Evolutionary conservation across 306 rosid species (phyloP), one percentile per base, ranked within the genome.

Genomic region (Pyrus bretschneideri): DNA sequence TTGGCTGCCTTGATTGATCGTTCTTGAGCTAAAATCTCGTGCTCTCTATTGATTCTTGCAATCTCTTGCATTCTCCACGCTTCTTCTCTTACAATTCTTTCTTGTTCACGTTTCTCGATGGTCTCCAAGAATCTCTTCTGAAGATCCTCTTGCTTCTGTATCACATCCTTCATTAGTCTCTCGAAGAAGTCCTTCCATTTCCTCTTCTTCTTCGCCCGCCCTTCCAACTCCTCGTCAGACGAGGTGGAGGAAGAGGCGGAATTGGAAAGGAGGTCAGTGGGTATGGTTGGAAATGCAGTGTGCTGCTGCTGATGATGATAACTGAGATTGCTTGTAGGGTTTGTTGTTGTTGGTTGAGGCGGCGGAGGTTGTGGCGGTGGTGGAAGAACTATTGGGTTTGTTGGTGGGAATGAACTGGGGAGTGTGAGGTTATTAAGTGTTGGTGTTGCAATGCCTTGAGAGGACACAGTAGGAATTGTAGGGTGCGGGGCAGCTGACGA

Each of bases 101-200:
- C 95, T 11, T 78, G 85, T 25, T 95, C 99, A 13, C 97, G 80
- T 31, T 84, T 89, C 84, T 92, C 99, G 0, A 95, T 80, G 40
- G 97, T 92, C 21, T 91, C 97, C 73, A 95, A 73, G 85, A 95
- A 95, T 57, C 86, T 89, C 83, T 72, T 79, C 73, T 95, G 99
- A 67, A 92, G 33, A 29, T 87, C 90, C 78, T 95, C 99, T 57
- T 95, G 99, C 73, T 91, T 93, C 76, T 82, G 86, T 13, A 89
- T 82, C 69, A 95, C 97, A 19, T 92, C 92, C 82, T 84, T 89
- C 88, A 89, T 89, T 13, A 95, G 67, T 21, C 88, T 87, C 90
- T 84, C 86, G 23, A 92, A 91, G 82, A 95, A 95, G 71, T 89
- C 96, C 86, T 87, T 90, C 99, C 97, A 95, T 35, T 91, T 95